Base-by-base conservation (phyloP, 345 rosid species). In the Lumnitzera racemosa region DNA sequence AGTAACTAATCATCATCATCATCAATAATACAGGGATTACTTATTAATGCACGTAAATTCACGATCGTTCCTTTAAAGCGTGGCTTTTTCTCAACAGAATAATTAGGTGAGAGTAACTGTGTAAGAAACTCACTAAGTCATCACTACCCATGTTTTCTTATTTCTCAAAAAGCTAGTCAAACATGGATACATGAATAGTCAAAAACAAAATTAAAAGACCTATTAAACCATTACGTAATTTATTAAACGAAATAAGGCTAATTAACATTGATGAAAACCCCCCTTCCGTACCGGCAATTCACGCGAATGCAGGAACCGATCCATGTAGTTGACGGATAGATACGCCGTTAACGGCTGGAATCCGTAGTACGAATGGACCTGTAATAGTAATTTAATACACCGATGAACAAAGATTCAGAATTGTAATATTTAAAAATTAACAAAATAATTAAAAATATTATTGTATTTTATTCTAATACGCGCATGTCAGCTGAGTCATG, bases 261-360 rank as follows among this genome's bases (percentile, higher is more conserved):
- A 52, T 49, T 36, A 24, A 53, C 60, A 47, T 25, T 24, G 55
- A 50, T 55, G 57, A 67, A 64, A 49, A 20, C 20, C 20, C 20
- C 16, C 43, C 10, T 0, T 36, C 43, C 78, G 78, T 76, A 94
- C 99, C 88, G 86, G 95, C 78, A 88, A 65, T 1, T 75, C 74
- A 58, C 81, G 89, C 67, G 87, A 81, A 59, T 76, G 79, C 0
- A 94, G 77, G 77, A 87, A 94, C 58, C 99, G 91, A 55, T 94
- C 99, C 74, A 94, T 59, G 76, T 94, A 94, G 81, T 94, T 94
- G 65, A 94, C 90, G 83, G 99, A 72, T 67, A 94, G 91, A 70
- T 90, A 90, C 70, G 94, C 97, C 87, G 99, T 94, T 49, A 94
- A 58, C 23, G 97, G 96, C 74, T 70, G 96, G 71, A 94, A 90